Percentiles rank a stretch among this genome's conserved stretches.
These are phyloP conservation scores for Verticillium nubilum DNA, from an alignment of 2,329 filamentous ascomycete genomes.

Conservation along the genomic window DNA sequence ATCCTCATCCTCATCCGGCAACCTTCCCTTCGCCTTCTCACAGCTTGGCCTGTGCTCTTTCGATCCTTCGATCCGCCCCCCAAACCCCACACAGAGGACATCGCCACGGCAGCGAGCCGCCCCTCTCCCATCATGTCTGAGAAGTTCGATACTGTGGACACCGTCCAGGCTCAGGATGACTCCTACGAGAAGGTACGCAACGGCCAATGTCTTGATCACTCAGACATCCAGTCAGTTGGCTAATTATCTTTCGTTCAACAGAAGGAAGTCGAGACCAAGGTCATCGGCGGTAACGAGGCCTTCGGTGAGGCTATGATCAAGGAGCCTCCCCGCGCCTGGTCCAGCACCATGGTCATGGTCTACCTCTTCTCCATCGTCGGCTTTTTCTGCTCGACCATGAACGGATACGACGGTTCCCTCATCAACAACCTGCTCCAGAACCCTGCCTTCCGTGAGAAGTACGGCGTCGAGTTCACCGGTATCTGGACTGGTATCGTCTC, in stretches of 20 bases:
- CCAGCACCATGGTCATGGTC: constrained; percentile 30
- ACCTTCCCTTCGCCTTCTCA: not conserved
- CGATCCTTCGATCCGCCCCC: constrained; percentile 1
- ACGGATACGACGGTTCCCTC: constrained; percentile 45
- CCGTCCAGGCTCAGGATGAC: constrained; percentile 9
- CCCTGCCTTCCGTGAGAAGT: constrained; percentile 31
- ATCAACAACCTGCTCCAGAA: constrained; percentile 43
- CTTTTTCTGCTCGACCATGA: constrained; percentile 46
- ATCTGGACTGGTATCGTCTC: constrained; percentile 42
- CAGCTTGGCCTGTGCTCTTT: not conserved
- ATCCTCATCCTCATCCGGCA: constrained; percentile 7
- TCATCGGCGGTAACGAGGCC: constrained; percentile 45
- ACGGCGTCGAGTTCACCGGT: constrained; percentile 33
- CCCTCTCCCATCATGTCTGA: constrained; percentile 3
- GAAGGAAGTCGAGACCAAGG: constrained; percentile 27
- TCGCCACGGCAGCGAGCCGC: constrained; percentile 7
- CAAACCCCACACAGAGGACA: constrained; percentile 1
- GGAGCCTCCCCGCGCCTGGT: constrained; percentile 40
- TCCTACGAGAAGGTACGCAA: constrained; percentile 10
- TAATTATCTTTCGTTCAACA: not conserved
- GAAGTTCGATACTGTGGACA: constrained; percentile 10
- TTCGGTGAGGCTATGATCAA: constrained; percentile 50
- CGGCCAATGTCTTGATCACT: not conserved
- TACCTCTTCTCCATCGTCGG: constrained; percentile 39
- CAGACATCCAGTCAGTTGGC: not conserved